Evolutionary conservation across 2,329 filamentous ascomycete genomes (phyloP), one percentile per base, ranked within the genome.

Genomic region (Trichoderma sp.): DNA sequence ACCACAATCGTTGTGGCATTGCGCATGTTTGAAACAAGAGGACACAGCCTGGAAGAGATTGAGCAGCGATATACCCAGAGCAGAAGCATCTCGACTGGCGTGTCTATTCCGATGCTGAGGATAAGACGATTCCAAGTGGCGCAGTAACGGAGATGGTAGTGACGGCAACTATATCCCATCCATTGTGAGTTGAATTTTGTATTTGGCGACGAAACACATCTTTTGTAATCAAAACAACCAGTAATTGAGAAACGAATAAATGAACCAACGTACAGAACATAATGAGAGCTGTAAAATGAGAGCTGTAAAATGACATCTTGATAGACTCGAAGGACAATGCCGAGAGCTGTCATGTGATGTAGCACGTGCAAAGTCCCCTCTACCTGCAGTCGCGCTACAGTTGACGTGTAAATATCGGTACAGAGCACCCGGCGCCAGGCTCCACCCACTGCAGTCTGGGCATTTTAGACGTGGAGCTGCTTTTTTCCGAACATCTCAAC

Each of bases 1-100:
- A 80, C 78, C 13, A 79, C 81, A 0, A 54, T 79, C 21, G 73
- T 80, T 32, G 78, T 80, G 10, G 73, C 76, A 14, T 26, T 82
- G 1, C 79, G 77, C 66, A 83, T 84, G 82, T 74, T 74, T 0
- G 83, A 84, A 74, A 84, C 82, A 0, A 75, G 78, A 10, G 81
- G 82, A 0, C 76, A 77, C 11, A 80, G 77, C 21, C 74, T 84
- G 1, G 81, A 83, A 39, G 79, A 77, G 8, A 83, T 83, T 51
- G 68, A 69, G 18, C 55, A 66, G 37, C 60, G 61, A 28, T 65
- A 69, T 30, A 26, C 39, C 5, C 39, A 66, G 5, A 66, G 55
- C 14, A 52, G 43, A 5, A 43, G 60, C 13, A 34, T 32, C 5
- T 52, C 68, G 5, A 55, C 61, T 1, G 55, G 59, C 3, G n/a